These are phyloP conservation scores for Globisporangium megalacanthum DNA, from an alignment of 352 stramenopile species.

Conservation along the genomic window DNA sequence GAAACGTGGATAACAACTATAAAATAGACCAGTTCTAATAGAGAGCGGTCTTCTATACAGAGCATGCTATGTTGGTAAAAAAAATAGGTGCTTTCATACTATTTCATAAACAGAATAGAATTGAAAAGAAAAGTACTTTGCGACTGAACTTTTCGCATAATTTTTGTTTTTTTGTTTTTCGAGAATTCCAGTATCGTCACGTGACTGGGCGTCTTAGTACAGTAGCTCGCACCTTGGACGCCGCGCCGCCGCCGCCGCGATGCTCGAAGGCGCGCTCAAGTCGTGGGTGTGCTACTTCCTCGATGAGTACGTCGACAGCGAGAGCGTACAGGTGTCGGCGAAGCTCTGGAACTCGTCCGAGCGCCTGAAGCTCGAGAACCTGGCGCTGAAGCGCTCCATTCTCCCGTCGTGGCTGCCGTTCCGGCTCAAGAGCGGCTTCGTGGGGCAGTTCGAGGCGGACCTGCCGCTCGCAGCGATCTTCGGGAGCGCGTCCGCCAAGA, in stretches of 20 bases:
- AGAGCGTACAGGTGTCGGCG: conserved; percentile 78
- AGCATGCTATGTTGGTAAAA: no score
- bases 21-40: no score
- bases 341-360: conserved; percentile 87
- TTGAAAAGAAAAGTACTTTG: no score
- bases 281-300: conserved; percentile 84
- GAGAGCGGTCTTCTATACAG: no score
- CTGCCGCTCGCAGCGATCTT: conserved; percentile 86
- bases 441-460: conserved; percentile 81
- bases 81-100: no score
- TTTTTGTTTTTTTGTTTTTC: no score
- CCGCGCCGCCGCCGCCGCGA: conserved; percentile 15
- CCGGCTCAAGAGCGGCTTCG: conserved; percentile 81
- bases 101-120: no score
- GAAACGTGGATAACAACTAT: no score
- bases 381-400: conserved; percentile 79
- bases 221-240: neutral
- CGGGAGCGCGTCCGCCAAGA: conserved; percentile 68
- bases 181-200: no score
- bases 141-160: no score
- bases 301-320: conserved; percentile 83
- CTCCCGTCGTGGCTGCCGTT: conserved; percentile 82
- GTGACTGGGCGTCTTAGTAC: no score
- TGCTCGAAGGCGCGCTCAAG: conserved; percentile 87
- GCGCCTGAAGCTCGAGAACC: conserved; percentile 81